Percentiles rank a stretch among this genome's conserved stretches.
Conservation (phyloP, 2,329 filamentous ascomycete species). For the Cephalotrichum gorgonifer region DNA sequence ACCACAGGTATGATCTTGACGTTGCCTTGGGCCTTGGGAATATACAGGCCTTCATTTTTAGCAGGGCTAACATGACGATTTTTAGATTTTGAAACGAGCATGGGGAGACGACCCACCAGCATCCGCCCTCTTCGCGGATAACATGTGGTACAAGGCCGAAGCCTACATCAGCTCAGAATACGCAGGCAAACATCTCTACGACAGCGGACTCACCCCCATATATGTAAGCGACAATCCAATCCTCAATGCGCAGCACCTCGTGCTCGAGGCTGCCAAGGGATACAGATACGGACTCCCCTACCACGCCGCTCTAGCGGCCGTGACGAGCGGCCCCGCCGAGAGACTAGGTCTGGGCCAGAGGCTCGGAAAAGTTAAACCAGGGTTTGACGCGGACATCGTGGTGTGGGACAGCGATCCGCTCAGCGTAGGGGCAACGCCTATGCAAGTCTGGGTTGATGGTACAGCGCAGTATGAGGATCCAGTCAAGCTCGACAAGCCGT, state of each 20-base stretch:
- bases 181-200: constrained; percentile 55
- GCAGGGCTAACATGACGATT: not conserved
- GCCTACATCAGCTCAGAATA: constrained; percentile 54
- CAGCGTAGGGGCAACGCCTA: constrained; percentile 45
- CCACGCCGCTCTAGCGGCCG: constrained; percentile 45
- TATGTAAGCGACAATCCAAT: constrained; percentile 64
- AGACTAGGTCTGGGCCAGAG: constrained; percentile 45
- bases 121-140: constrained; percentile 58
- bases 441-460: constrained; percentile 56
- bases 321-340: constrained; percentile 49
- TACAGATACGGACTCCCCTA: constrained; percentile 51
- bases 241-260: constrained; percentile 57
- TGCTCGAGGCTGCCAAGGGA: constrained; percentile 53
- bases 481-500: constrained; percentile 41
- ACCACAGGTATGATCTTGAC: constrained; percentile 38
- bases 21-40: too few species aligned
- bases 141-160: constrained; percentile 64
- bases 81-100: constrained; percentile 41
- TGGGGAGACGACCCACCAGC: constrained; percentile 43
- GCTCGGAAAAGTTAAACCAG: constrained; percentile 50
- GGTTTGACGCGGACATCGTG: constrained; percentile 51
- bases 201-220: constrained; percentile 52
- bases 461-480: constrained; percentile 44
- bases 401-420: constrained; percentile 55
- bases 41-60: too few species aligned